Evolutionary conservation across 2,329 filamentous ascomycete genomes (phyloP).

Genomic region (Fusarium albidum): DNA sequence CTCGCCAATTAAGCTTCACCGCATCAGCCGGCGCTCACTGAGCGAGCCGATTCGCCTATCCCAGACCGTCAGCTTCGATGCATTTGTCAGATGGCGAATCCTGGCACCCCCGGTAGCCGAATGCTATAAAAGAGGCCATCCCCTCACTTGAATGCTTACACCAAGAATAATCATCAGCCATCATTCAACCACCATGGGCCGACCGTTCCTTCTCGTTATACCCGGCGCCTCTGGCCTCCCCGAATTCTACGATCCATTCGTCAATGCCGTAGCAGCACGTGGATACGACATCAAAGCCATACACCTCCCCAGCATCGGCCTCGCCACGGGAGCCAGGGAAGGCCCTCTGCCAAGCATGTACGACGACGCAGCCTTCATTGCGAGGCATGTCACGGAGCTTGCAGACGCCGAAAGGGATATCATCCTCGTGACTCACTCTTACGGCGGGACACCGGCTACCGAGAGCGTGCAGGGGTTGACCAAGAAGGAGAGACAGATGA

Average conservation of each 20-base stretch:
- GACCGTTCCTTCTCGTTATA: slow-evolving; percentile 5
- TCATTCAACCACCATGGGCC: background rate
- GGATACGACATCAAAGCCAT: slow-evolving; percentile 10
- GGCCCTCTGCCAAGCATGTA: slow-evolving; percentile 32
- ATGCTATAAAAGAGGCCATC: too few species aligned
- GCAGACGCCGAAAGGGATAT: slow-evolving; percentile 48
- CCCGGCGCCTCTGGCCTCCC: slow-evolving; percentile 11
- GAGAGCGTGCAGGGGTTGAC: slow-evolving; percentile 43
- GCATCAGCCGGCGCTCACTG: too few species aligned
- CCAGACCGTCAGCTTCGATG: too few species aligned
- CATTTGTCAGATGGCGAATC: too few species aligned
- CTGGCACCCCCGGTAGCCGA: too few species aligned
- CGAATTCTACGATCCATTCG: background rate
- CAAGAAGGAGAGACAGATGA: slow-evolving; percentile 39
- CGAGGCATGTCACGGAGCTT: slow-evolving; percentile 40
- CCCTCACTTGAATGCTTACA: too few species aligned
- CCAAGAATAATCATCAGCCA: too few species aligned
- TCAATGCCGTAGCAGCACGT: slow-evolving; percentile 1
- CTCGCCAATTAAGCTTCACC: too few species aligned
- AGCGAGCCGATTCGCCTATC: too few species aligned
- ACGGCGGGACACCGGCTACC: slow-evolving; percentile 46
- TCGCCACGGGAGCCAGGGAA: background rate
- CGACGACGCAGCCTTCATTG: slow-evolving; percentile 44
- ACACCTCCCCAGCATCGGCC: slow-evolving; percentile 10
- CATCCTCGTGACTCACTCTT: slow-evolving; percentile 50